These are phyloP conservation scores for Micractinium sp. DNA, from an alignment of 139 green algal species.

Conservation along the genomic window DNA sequence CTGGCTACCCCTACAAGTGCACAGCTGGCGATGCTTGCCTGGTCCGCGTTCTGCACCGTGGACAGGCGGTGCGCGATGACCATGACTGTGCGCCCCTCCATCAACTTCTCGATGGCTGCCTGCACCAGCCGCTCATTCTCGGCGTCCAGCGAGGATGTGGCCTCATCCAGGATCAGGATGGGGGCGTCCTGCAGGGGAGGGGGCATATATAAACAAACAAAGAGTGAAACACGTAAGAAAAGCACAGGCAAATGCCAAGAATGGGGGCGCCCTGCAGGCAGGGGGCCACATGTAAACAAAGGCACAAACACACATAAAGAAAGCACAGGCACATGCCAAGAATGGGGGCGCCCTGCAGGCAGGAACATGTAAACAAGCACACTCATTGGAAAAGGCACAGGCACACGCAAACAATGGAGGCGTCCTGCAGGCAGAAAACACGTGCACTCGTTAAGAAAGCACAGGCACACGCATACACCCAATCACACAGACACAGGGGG, in stretches of 20 bases:
- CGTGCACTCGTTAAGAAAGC: too few species aligned
- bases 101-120: conserved; percentile 60
- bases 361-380: background rate
- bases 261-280: too few species aligned
- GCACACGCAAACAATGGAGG: too few species aligned
- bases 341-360: conserved; percentile 55
- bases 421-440: too few species aligned
- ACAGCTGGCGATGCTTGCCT: background rate
- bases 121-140: conserved; percentile 64
- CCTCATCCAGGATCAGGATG: conserved; percentile 77
- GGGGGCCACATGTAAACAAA: background rate
- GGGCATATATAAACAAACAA: background rate
- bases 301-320: background rate
- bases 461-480: too few species aligned
- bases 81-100: conserved; percentile 63
- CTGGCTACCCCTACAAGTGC: background rate
- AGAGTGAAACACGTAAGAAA: background rate
- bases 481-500: too few species aligned
- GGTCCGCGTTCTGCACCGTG: conserved; percentile 72
- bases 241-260: background rate
- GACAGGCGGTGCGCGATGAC: conserved; percentile 76
- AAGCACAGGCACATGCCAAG: background rate
- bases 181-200: conserved; percentile 49
- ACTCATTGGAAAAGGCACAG: background rate
- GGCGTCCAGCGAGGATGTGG: conserved; percentile 63